phyloP scores from a whole-genome alignment of 176 grass and related monocot species.

The Eleusine coracana region DNA sequence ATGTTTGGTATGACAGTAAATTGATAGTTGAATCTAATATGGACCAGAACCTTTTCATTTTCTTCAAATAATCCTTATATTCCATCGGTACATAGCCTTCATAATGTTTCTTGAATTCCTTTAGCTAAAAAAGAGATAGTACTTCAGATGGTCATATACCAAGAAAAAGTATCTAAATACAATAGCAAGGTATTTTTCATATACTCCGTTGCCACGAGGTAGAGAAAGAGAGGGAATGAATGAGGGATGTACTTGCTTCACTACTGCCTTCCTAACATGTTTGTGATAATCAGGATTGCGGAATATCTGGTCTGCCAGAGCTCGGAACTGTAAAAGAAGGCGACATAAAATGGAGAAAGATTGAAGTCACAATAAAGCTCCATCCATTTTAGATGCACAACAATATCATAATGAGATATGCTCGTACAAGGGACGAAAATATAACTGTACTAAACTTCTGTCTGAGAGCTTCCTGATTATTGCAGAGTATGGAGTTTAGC shows the following conservation, averaged over 20 bases:
- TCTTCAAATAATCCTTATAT: conserved; percentile 91
- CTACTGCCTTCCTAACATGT: conserved; percentile 74
- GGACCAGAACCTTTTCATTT: conserved; percentile 85
- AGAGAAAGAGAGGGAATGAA: conserved; percentile 33
- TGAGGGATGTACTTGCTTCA: conserved; percentile 67
- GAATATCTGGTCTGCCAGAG: conserved; percentile 98
- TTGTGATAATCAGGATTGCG: conserved; percentile 94
- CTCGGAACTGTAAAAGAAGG: conserved; percentile 75
- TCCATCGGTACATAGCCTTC: conserved; percentile 99
- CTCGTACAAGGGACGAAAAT: neutral
- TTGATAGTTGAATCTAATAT: conserved; percentile 31
- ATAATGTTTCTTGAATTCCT: conserved; percentile 82
- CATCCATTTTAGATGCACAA: neutral
- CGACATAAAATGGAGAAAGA: neutral
- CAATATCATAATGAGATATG: neutral
- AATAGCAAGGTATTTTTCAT: neutral
- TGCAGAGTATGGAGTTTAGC: neutral
- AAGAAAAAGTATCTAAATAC: neutral
- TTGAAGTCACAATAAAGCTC: neutral
- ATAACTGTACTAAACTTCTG: neutral
- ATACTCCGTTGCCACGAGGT: neutral
- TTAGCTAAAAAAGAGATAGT: conserved; percentile 63
- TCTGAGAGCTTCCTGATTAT: neutral
- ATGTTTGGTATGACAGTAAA: conserved; percentile 4
- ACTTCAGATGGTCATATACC: conserved; percentile 26